Base-by-base conservation (phyloP, 768 basidiomycete species). In the Boletus reticuloceps region DNA sequence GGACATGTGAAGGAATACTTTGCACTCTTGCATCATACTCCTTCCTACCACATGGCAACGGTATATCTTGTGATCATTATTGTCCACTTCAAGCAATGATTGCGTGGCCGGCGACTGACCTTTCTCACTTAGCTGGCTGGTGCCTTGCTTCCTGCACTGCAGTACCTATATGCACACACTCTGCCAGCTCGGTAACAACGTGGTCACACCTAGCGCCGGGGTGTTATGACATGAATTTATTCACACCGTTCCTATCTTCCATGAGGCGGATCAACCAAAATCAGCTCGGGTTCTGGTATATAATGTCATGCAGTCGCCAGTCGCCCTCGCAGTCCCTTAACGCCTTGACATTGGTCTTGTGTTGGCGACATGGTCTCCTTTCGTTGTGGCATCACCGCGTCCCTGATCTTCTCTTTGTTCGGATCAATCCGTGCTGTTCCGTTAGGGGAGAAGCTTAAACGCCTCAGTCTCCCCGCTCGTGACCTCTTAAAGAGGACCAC, bases 401-500 rank as follows among this genome's bases (percentile, higher is more conserved):
- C 49, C 9, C 10, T 56, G 2, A 34, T 57, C 22, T 51, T 47
- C 38, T 58, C 56, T 20, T 50, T 59, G 19, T 34, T 64, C 17
- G 44, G 47, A 53, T 53, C 40, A 6, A 41, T 55, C 1, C 10
- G 47, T 6, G 68, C 63, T 5, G 38, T 49, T 37, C 64, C 68
- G 7, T 51, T 71, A 17, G 56, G 45, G 17, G 58, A 69, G 2
- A 71, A 58, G 16, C 58, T 71, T 25, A n/a, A 37, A n/a, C 29
- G 27, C 19, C 60, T 69, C 46, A 71, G 56, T 47, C 58, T 58
- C 2, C 1, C 20, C 19, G 64, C 69, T 25, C 68, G 61, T 42
- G 54, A 58, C 34, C 14, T 69, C 8, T 38, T 68, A 9, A 64
- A 56, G 58, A 56, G 53, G 27, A 27, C 66, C 3, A 64, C 58